Evolutionary conservation across 164 flowering plant species (phyloP).

Genomic region (Platanus orientalis): DNA sequence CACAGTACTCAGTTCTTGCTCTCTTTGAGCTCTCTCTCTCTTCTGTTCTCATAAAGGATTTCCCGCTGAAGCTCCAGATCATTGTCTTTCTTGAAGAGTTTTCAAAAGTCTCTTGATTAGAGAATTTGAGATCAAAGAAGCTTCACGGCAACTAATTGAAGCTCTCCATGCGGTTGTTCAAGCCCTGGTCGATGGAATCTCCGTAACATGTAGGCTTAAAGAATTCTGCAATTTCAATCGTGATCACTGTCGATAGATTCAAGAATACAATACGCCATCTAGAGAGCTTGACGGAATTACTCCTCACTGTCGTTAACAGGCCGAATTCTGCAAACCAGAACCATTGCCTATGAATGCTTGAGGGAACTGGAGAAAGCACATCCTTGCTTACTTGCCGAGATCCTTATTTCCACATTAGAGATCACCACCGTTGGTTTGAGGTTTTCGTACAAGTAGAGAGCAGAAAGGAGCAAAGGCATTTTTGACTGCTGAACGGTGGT

Average conservation of each 20-base stretch:
- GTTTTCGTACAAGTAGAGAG: too few relatives aligned
- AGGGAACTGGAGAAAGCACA: too few relatives aligned
- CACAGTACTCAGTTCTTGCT: constrained; percentile 26
- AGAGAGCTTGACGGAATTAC: constrained; percentile 49
- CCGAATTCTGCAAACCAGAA: constrained; percentile 76
- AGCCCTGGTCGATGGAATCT: constrained; percentile 46
- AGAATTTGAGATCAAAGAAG: constrained; percentile 7
- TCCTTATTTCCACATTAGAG: too few relatives aligned
- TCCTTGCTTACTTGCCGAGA: constrained; percentile 64
- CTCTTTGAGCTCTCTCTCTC: constrained; percentile 55
- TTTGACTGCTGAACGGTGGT: too few relatives aligned
- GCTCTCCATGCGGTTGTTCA: constrained; percentile 51
- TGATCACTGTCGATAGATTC: constrained; percentile 27
- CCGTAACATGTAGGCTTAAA: constrained; percentile 40
- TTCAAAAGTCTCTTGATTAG: constrained; percentile 10
- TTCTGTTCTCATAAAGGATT: constrained; percentile 52
- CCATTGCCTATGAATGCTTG: constrained; percentile 55
- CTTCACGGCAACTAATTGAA: constrained; percentile 44
- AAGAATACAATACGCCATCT: constrained; percentile 14
- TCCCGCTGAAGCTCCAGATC: constrained; percentile 43
- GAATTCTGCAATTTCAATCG: constrained; percentile 59
- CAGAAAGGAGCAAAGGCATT: too few relatives aligned
- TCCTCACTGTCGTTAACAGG: constrained; percentile 61
- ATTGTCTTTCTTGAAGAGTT: constrained; percentile 59
- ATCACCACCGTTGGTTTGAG: too few relatives aligned